Evolutionary conservation across 2,329 filamentous ascomycete genomes (phyloP).

Genomic region (Aspergillus fischeri): DNA sequence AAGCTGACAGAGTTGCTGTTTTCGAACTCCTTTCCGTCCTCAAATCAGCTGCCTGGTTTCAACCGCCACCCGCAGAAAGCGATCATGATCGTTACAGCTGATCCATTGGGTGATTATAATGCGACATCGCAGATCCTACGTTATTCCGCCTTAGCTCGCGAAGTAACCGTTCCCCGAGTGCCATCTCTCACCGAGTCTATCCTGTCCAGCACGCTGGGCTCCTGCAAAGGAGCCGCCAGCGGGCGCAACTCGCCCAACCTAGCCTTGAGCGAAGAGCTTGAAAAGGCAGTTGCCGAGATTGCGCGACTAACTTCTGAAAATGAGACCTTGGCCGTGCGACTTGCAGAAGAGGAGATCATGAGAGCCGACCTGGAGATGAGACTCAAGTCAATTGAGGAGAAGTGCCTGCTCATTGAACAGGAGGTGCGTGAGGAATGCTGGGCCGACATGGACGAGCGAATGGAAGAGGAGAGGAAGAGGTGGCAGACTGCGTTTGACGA

Average conservation of each 20-base stretch:
- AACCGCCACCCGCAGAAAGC: slow-evolving; percentile 74
- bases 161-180: slow-evolving; percentile 85
- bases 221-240: slow-evolving; percentile 32
- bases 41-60: slow-evolving; percentile 42
- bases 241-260: slow-evolving; percentile 42
- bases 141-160: slow-evolving; percentile 87
- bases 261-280: slow-evolving; percentile 62
- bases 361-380: slow-evolving; percentile 70
- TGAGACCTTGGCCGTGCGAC: slow-evolving; percentile 65
- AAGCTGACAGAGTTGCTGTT: slow-evolving; percentile 82
- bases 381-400: slow-evolving; percentile 60
- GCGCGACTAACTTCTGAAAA: slow-evolving; percentile 73
- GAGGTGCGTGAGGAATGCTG: slow-evolving; percentile 86
- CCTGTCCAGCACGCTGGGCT: slow-evolving; percentile 29
- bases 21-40: slow-evolving; percentile 78
- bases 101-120: slow-evolving; percentile 90
- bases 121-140: slow-evolving; percentile 93
- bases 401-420: slow-evolving; percentile 71
- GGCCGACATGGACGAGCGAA: slow-evolving; percentile 73
- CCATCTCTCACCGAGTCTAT: slow-evolving; percentile 78
- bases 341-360: slow-evolving; percentile 66
- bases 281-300: slow-evolving; percentile 76
- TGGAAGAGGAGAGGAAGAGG: slow-evolving; percentile 70
- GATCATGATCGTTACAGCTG: slow-evolving; percentile 94
- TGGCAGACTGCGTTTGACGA: slow-evolving; percentile 76